Evolutionary conservation across 2,329 filamentous ascomycete species (phyloP), one percentile per base, ranked within the genome.

Genomic region (Aspergillus pseudotamarii): DNA sequence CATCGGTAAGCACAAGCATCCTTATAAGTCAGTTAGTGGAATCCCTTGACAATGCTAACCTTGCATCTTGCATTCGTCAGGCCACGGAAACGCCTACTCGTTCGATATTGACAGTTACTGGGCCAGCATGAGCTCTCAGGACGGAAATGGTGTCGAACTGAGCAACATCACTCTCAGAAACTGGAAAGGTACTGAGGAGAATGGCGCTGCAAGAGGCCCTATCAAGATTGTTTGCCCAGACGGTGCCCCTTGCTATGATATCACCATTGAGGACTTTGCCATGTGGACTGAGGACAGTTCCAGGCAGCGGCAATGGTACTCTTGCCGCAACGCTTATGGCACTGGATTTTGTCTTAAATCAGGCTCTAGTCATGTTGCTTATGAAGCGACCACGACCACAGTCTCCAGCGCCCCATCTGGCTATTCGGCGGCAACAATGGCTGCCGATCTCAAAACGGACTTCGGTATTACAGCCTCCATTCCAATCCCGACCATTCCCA

Each of bases 81-180:
- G 86, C 50, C 85, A 86, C 72, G 75, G 78, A 62, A 88, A 88
- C 64, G 85, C 86, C 9, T 88, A 88, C 76, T 82, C 80, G 14
- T 76, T 87, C 30, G 78, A 88, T 71, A 80, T 88, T 61, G 82
- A 88, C 73, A 79, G 84, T 61, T 80, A 82, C 69, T 87, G 85
- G 85, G 71, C 73, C 43, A 77, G 77, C 59, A 81, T 81, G 78
- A 69, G 64, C 50, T 66, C 73, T 0, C 71, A 76, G 3, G 65
- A 71, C 2, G 86, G 86, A 38, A 66, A 81, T 66, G 86, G 86
- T 38, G 83, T 88, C 10, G 73, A 81, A 64, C 81, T 85, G 48
- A 77, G 67, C 68, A 84, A 86, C 74, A 77, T 88, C 68, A 83
- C 79, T 6, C 80, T 86, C 72, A 79, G 71, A 34, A 83, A 84